phyloP scores from a whole-genome alignment of 805 yeast genomes.

The Pichia kluyveri region DNA sequence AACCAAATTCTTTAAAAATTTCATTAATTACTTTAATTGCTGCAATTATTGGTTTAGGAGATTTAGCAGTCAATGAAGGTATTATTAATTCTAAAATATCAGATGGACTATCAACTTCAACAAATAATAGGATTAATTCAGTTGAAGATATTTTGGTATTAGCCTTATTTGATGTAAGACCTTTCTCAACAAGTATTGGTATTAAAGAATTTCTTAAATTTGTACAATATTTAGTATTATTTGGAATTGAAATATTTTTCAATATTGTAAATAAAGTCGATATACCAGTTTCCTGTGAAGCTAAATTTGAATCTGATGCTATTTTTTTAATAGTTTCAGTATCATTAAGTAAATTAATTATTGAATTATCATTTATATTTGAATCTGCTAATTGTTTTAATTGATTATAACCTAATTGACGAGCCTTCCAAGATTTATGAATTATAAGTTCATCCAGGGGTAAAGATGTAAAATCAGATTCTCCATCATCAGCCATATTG shows the following conservation, averaged over 20 bases:
- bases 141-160: conserved; percentile 60
- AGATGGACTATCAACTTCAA: conserved; percentile 60
- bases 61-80: conserved; percentile 50
- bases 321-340: conserved; percentile 51
- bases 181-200: conserved; percentile 66
- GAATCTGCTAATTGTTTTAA: conserved; percentile 1
- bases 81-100: conserved; percentile 57
- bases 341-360: conserved; percentile 30
- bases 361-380: neutral
- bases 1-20: conserved; percentile 55
- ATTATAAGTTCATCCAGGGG: conserved; percentile 1
- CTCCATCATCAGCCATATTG: neutral
- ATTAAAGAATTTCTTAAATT: conserved; percentile 36
- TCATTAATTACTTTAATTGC: conserved; percentile 47
- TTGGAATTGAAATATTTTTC: conserved; percentile 39
- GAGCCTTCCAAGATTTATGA: conserved; percentile 7
- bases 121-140: conserved; percentile 52
- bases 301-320: conserved; percentile 76
- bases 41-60: conserved; percentile 75
- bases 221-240: conserved; percentile 24
- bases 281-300: conserved; percentile 82
- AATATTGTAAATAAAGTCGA: conserved; percentile 44
- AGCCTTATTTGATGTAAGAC: conserved; percentile 63
- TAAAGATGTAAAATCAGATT: neutral
- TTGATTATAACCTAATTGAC: conserved; percentile 1